Conservation (phyloP, 164 flowering plant genomes). For the Kingdonia uniflora region DNA sequence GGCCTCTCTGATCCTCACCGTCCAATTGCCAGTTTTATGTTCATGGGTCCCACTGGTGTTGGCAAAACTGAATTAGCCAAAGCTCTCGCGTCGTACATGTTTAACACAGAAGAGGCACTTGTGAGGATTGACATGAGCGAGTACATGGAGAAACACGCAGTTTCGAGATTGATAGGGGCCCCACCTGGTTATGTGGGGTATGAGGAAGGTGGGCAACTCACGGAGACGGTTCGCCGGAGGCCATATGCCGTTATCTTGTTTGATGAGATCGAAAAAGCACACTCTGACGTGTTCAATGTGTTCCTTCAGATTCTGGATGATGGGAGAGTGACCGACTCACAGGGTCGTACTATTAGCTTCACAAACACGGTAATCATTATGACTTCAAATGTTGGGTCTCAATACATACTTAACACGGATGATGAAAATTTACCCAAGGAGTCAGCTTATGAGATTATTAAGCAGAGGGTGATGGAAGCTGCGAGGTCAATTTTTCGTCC, state of each 20-base stretch:
- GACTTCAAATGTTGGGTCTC: slow-evolving; percentile 99
- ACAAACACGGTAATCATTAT: slow-evolving; percentile 91
- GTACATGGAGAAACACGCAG: slow-evolving; percentile 98
- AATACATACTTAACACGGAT: slow-evolving; percentile 69
- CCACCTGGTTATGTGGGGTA: slow-evolving; percentile 99
- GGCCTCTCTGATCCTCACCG: slow-evolving; percentile 95
- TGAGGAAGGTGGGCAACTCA: slow-evolving; percentile 97
- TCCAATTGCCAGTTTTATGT: slow-evolving; percentile 99
- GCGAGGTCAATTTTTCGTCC: slow-evolving; percentile 89
- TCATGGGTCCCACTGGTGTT: slow-evolving; percentile 99
- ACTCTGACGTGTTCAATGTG: slow-evolving; percentile 86
- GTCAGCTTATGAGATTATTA: slow-evolving; percentile 63
- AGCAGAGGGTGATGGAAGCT: slow-evolving; percentile 86
- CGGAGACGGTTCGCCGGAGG: slow-evolving; percentile 85
- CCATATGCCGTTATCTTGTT: slow-evolving; percentile 89
- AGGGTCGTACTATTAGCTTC: slow-evolving; percentile 93
- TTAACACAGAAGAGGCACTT: slow-evolving; percentile 92
- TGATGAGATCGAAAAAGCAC: slow-evolving; percentile 98
- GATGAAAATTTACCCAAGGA: slow-evolving; percentile 43
- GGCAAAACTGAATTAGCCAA: slow-evolving; percentile 97
- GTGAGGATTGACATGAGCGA: slow-evolving; percentile 98
- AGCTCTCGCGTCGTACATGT: slow-evolving; percentile 85
- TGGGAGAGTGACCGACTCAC: slow-evolving; percentile 95
- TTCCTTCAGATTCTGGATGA: slow-evolving; percentile 97
- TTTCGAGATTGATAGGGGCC: slow-evolving; percentile 92